Conservation (phyloP, 2,329 filamentous ascomycete genomes). For the Aspergillus flavus region DNA sequence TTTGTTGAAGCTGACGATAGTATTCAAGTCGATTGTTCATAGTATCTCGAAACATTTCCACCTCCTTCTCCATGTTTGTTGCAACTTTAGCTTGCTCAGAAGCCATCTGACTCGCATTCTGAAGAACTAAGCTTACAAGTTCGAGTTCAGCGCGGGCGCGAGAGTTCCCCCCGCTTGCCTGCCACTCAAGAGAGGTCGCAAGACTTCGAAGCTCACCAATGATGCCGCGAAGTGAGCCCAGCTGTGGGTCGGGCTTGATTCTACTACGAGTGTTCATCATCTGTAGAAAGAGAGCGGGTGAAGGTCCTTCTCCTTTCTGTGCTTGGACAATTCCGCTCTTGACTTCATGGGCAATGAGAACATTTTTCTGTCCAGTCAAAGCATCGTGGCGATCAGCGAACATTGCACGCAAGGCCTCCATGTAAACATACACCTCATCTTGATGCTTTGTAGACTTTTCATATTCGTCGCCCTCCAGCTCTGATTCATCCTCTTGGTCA, state of each 20-base stretch:
- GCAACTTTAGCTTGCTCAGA: constrained; percentile 56
- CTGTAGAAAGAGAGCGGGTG: constrained; percentile 63
- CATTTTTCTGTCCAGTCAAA: constrained; percentile 76
- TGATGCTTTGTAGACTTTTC: constrained; percentile 84
- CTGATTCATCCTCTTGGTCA: constrained; percentile 75
- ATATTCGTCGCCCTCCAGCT: constrained; percentile 87
- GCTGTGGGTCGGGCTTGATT: constrained; percentile 48
- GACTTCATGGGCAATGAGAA: constrained; percentile 73
- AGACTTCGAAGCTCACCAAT: constrained; percentile 71
- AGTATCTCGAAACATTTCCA: constrained; percentile 72
- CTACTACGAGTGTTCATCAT: constrained; percentile 50
- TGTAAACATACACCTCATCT: constrained; percentile 85
- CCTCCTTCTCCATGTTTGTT: constrained; percentile 61
- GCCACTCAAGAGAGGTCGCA: constrained; percentile 60
- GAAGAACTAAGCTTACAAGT: constrained; percentile 67
- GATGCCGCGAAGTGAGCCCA: constrained; percentile 70
- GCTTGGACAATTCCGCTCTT: constrained; percentile 64
- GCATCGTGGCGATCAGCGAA: constrained; percentile 78
- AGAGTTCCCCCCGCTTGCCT: constrained; percentile 55
- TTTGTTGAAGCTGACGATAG: constrained; percentile 83
- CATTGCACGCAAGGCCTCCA: constrained; percentile 73
- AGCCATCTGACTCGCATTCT: constrained; percentile 57
- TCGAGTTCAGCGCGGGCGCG: constrained; percentile 65
- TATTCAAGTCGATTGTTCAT: constrained; percentile 89
- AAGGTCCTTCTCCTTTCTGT: constrained; percentile 66